Conservation (phyloP, 495 filamentous ascomycete species). For the Neurospora discreta region DNA sequence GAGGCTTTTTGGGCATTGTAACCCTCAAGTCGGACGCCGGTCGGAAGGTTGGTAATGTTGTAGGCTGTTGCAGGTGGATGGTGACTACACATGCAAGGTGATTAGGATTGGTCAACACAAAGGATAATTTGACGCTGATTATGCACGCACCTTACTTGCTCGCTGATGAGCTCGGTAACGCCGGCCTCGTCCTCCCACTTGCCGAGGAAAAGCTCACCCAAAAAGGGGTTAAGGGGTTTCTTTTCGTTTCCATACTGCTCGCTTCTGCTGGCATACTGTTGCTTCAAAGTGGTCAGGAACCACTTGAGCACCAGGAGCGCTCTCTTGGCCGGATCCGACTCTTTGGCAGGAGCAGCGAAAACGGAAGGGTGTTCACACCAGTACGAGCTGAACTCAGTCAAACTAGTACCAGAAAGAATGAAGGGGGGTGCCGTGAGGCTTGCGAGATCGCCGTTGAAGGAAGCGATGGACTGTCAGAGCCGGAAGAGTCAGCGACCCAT, state of each 20-base stretch:
- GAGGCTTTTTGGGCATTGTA: slow-evolving; percentile 98
- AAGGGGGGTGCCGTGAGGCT: slow-evolving; percentile 92
- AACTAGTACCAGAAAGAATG: slow-evolving; percentile 82
- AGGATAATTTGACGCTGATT: not conserved
- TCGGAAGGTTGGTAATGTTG: slow-evolving; percentile 73
- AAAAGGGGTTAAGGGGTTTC: slow-evolving; percentile 88
- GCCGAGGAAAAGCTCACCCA: slow-evolving; percentile 85
- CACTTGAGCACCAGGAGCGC: slow-evolving; percentile 85
- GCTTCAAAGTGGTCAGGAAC: slow-evolving; percentile 93
- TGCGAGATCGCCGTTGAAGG: slow-evolving; percentile 91
- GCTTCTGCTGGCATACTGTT: slow-evolving; percentile 83
- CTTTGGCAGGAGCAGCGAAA: slow-evolving; percentile 76
- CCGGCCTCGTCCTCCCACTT: slow-evolving; percentile 73
- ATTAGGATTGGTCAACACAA: not conserved
- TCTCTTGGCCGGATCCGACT: slow-evolving; percentile 71
- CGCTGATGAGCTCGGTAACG: slow-evolving; percentile 48
- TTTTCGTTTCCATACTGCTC: slow-evolving; percentile 92
- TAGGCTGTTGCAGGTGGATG: slow-evolving; percentile 97
- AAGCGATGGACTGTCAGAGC: slow-evolving; percentile 66
- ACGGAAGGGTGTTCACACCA: slow-evolving; percentile 89
- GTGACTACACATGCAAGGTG: slow-evolving; percentile 44
- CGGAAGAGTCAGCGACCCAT: not conserved
- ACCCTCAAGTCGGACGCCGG: slow-evolving; percentile 79
- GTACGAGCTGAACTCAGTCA: slow-evolving; percentile 92
- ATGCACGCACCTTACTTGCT: slow-evolving; percentile 52